Conservation (phyloP, 495 filamentous ascomycete genomes). For the Lepraria neglecta region DNA sequence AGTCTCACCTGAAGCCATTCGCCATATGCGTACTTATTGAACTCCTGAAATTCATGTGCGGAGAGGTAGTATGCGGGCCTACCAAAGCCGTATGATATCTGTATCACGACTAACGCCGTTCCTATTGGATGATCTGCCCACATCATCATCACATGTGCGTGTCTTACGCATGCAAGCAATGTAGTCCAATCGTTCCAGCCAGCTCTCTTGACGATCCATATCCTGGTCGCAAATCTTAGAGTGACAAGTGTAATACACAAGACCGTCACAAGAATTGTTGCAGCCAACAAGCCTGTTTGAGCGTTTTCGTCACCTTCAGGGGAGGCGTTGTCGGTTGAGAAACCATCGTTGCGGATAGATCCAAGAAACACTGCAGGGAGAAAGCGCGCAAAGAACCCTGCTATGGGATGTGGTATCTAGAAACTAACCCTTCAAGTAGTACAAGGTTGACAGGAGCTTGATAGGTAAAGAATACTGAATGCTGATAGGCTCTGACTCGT, state of each 20-base stretch:
- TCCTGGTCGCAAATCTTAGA: conserved; percentile 14
- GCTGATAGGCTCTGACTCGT: too few relatives aligned
- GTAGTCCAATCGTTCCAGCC: conserved; percentile 22
- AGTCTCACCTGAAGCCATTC: conserved; percentile 6
- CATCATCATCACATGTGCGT: background rate
- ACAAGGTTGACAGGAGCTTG: too few relatives aligned
- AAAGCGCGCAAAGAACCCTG: background rate
- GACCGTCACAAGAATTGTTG: background rate
- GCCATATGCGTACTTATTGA: conserved; percentile 5
- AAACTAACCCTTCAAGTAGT: too few relatives aligned
- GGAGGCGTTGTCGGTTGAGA: conserved; percentile 3
- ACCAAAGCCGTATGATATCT: conserved; percentile 12
- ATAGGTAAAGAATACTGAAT: too few relatives aligned
- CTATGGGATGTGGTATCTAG: too few relatives aligned
- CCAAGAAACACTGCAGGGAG: background rate
- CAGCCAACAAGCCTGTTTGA: background rate
- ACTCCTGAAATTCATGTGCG: background rate
- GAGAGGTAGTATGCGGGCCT: conserved; percentile 3
- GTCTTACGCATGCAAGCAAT: conserved; percentile 4
- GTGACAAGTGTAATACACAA: conserved; percentile 1
- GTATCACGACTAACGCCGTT: background rate
- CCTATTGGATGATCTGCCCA: background rate
- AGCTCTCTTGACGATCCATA: conserved; percentile 17
- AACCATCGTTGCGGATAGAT: background rate
- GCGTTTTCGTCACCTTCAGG: conserved; percentile 2